Base-by-base conservation (phyloP, 1,139 yeast species). In the Petasospora fabianii region DNA sequence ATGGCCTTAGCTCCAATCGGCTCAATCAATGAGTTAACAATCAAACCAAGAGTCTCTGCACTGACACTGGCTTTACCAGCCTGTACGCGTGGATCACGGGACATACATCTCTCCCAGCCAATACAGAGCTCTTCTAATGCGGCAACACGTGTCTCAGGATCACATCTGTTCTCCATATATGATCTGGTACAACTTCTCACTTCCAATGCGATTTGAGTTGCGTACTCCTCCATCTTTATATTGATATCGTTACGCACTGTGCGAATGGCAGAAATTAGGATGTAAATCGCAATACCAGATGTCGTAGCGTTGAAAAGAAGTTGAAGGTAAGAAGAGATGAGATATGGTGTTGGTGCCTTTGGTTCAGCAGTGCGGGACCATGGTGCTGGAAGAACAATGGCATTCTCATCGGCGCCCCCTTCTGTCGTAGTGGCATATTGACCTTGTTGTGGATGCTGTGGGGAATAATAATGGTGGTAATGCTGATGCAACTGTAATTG, bases 61-160 rank as follows among this genome's bases (percentile, higher is more conserved):
- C 80, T 73, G 12, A 81, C 66, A 43, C 67, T 68, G 6, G 81
- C 72, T 40, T 64, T 64, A 39, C 69, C 64, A 61, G 55, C 64
- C 45, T 46, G 67, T 3, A 53, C 41, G 3, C 56, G 44, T 30
- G 80, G 75, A 39, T 77, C 76, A 47, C 73, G 75, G 37, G 66
- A 66, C 80, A 80, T 79, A 51, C 90, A 81, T 38, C 71, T 68
- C 41, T 66, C 68, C 85, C 85, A 83, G 42, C 69, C 66, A 19
- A 67, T 65, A 56, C 92, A 83, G 30, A 69, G 67, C 15, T 62
- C 61, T 43, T 73, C 77, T 38, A 82, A 54, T 2, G 80, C 82
- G 0, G 88, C 84, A 0, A 73, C 79, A n/a, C 77, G 61, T 4
- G 67, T 60, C 4, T 66, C 76, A 2, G 81, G 80, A 16, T 65